Evolutionary conservation across 345 rosid genomes (phyloP), one percentile per base, ranked within the genome.

Genomic region (Aegle marmelos): DNA sequence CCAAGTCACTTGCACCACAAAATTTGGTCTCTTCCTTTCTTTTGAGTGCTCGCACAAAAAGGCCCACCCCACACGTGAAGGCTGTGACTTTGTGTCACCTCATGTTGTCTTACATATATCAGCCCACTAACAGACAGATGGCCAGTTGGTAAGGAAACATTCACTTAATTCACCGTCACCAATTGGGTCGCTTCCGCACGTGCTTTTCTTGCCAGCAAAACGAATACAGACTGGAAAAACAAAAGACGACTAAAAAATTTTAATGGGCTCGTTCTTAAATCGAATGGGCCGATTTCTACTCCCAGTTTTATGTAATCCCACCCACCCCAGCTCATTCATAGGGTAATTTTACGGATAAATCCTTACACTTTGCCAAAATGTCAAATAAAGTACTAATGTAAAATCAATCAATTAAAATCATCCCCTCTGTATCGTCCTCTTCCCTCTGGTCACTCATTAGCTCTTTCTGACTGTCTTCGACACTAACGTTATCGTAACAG

Each of bases 61-160:
- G 73, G 33, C 33, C 54, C 57, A 16, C 72, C 58, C 27, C 31
- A 58, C 77, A 66, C 41, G 74, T 71, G 82, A 56, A 75, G 28
- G 2, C 10, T 9, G 13, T 9, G 45, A 39, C 45, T 65, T 65
- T 34, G 6, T 75, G 68, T 33, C 73, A 30, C 68, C 37, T 60
- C 6, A 16, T 48, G 36, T 28, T 34, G 50, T 31, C 34, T 53
- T 28, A 16, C 19, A 5, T 4, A 17, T 16, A 4, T 19, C 22
- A 71, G 75, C 74, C 62, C 67, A 9, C 37, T 25, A 64, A 31
- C 67, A 56, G 68, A 53, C 80, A 72, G 62, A 68, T 31, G 68
- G 84, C 76, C 79, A 48, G 88, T 74, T 61, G 85, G 81, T 76
- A 71, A 85, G 88, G 85, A 83, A 41, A 78, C 85, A 80, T 68